Evolutionary conservation across 2,329 filamentous ascomycete species (phyloP).

Genomic region (Aspergillus hiratsukae): DNA sequence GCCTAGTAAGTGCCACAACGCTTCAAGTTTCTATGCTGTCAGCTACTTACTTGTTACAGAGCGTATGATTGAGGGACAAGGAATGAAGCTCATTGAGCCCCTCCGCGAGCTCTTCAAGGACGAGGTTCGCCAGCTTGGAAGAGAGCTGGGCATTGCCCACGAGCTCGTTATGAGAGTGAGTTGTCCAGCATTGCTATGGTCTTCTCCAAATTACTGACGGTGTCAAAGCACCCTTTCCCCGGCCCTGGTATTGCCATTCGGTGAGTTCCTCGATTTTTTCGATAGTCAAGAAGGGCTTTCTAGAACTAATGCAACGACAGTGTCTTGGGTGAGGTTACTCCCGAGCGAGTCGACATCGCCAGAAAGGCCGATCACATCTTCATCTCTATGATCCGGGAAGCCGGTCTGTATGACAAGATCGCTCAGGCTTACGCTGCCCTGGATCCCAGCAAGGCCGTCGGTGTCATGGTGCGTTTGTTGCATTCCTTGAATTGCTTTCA

Average conservation of each 20-base stretch:
- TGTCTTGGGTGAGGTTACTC: slow-evolving; percentile 79
- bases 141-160: slow-evolving; percentile 64
- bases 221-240: slow-evolving; percentile 35
- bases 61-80: slow-evolving; percentile 49
- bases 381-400: slow-evolving; percentile 43
- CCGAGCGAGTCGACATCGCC: slow-evolving; percentile 72
- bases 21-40: not conserved
- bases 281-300: not conserved
- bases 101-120: slow-evolving; percentile 80
- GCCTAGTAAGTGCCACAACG: not conserved
- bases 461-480: slow-evolving; percentile 57
- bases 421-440: slow-evolving; percentile 67
- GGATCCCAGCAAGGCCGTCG: slow-evolving; percentile 59
- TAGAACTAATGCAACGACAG: not conserved
- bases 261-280: not conserved
- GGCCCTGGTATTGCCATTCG: slow-evolving; percentile 72
- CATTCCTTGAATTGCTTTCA: slow-evolving; percentile 51
- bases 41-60: slow-evolving; percentile 13
- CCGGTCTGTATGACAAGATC: slow-evolving; percentile 53
- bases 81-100: slow-evolving; percentile 61
- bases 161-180: slow-evolving; percentile 66
- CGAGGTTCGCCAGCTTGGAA: slow-evolving; percentile 68
- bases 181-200: slow-evolving; percentile 57
- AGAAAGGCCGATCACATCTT: slow-evolving; percentile 44
- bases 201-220: slow-evolving; percentile 10